phyloP scores from a whole-genome alignment of 2,329 filamentous ascomycete genomes.

The Aspergillus pseudotamarii region DNA sequence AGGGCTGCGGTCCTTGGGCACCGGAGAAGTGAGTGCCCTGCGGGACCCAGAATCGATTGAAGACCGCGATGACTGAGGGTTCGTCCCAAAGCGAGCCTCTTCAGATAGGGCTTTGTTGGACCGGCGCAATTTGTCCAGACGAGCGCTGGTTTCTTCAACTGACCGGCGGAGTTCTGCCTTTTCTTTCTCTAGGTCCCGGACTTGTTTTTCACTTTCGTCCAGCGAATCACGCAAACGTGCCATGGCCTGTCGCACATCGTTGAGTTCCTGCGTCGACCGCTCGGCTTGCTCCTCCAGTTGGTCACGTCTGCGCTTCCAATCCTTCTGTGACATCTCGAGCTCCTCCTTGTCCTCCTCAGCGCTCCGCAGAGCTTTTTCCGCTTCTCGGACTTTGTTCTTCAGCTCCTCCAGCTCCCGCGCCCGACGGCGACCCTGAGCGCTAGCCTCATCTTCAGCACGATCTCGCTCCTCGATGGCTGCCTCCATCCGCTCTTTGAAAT shows the following conservation, averaged over 20 bases:
- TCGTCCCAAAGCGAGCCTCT: constrained; percentile 56
- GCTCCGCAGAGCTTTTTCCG: constrained; percentile 74
- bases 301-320: constrained; percentile 72
- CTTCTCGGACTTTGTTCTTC: constrained; percentile 74
- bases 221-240: constrained; percentile 76
- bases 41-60: constrained; percentile 59
- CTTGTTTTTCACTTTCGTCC: constrained; percentile 84
- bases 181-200: constrained; percentile 81
- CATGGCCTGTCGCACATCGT: constrained; percentile 76
- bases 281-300: constrained; percentile 74
- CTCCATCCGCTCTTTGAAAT: constrained; percentile 88
- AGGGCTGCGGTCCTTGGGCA: constrained; percentile 40
- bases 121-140: constrained; percentile 79
- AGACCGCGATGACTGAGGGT: constrained; percentile 56
- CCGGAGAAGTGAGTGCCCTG: constrained; percentile 52
- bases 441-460: constrained; percentile 86
- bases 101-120: constrained; percentile 63
- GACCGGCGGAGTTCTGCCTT: constrained; percentile 72
- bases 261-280: constrained; percentile 70
- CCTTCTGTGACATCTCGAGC: constrained; percentile 71
- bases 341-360: constrained; percentile 77
- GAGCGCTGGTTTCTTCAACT: constrained; percentile 75
- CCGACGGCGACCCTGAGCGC: constrained; percentile 72
- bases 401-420: constrained; percentile 86
- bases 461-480: constrained; percentile 92